Conservation (phyloP, 768 basidiomycete species). For the Xerocomus spinulosus region DNA sequence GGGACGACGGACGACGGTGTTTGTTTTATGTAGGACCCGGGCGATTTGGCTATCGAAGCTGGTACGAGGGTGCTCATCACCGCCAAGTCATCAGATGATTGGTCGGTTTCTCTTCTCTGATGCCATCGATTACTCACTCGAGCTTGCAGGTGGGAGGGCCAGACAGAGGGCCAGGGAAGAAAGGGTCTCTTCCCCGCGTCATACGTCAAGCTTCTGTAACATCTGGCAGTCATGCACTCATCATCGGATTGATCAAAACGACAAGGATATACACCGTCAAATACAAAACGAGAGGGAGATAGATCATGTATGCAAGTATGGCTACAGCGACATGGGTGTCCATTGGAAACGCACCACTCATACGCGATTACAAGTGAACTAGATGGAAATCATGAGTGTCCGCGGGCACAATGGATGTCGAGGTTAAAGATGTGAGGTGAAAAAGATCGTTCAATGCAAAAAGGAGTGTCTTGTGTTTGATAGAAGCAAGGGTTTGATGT, state of each 20-base stretch:
- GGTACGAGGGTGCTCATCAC: conserved; percentile 58
- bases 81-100: conserved; percentile 68
- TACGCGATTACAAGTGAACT: conserved; percentile 4
- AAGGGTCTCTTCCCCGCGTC: conserved; percentile 64
- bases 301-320: conserved; percentile 20
- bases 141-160: conserved; percentile 60
- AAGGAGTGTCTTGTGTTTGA: conserved; percentile 15
- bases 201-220: conserved; percentile 58
- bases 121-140: background rate
- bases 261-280: conserved; percentile 25
- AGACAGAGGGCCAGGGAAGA: conserved; percentile 52
- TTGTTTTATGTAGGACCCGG: conserved; percentile 49
- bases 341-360: conserved; percentile 20
- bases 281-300: conserved; percentile 32
- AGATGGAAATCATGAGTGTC: conserved; percentile 16
- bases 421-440: conserved; percentile 29
- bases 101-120: conserved; percentile 41
- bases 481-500: conserved; percentile 23
- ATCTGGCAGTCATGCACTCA: conserved; percentile 2
- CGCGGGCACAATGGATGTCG: conserved; percentile 15
- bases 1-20: conserved; percentile 1
- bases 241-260: conserved; percentile 21
- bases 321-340: conserved; percentile 25
- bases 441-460: conserved; percentile 16
- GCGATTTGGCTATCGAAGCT: conserved; percentile 57